Conservation (phyloP, 768 basidiomycete species). For the Saitozyma podzolica region DNA sequence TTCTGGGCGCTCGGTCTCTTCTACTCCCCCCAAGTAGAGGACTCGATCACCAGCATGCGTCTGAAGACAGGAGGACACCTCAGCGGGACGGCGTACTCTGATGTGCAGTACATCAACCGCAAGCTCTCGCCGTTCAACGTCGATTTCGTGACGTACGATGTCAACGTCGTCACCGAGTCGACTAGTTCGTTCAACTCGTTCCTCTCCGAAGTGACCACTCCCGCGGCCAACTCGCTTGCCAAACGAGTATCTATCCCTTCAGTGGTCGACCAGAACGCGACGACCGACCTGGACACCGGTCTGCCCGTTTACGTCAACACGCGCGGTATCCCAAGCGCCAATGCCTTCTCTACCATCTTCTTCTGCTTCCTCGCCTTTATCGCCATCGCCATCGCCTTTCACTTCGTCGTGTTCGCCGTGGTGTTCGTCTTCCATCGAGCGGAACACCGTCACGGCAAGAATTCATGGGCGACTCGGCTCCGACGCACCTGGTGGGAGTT, state of each 20-base stretch:
- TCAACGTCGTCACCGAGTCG: conserved; percentile 54
- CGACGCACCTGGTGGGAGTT: conserved; percentile 38
- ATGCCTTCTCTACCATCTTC: conserved; percentile 89
- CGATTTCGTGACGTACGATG: conserved; percentile 19
- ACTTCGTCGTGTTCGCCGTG: conserved; percentile 60
- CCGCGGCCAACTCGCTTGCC: conserved; percentile 11
- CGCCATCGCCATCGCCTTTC: conserved; percentile 61
- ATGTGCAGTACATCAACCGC: conserved; percentile 76
- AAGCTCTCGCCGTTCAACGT: conserved; percentile 75
- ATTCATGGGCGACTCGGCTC: conserved; percentile 35
- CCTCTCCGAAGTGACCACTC: conserved; percentile 9
- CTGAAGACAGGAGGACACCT: conserved; percentile 76
- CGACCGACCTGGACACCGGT: conserved; percentile 64
- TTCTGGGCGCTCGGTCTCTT: conserved; percentile 79
- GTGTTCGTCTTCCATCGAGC: conserved; percentile 49
- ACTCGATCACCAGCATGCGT: conserved; percentile 78
- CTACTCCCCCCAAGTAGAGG: conserved; percentile 65
- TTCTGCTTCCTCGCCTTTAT: conserved; percentile 68
- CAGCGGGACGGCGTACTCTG: conserved; percentile 62
- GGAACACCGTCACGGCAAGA: conserved; percentile 29
- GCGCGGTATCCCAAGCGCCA: conserved; percentile 75
- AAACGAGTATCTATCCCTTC: conserved; percentile 40
- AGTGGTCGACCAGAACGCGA: conserved; percentile 25
- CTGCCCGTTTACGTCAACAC: conserved; percentile 79
- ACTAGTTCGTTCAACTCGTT: conserved; percentile 56